phyloP scores from a whole-genome alignment of 352 stramenopile species.

The Phytophthora cryptogea region DNA sequence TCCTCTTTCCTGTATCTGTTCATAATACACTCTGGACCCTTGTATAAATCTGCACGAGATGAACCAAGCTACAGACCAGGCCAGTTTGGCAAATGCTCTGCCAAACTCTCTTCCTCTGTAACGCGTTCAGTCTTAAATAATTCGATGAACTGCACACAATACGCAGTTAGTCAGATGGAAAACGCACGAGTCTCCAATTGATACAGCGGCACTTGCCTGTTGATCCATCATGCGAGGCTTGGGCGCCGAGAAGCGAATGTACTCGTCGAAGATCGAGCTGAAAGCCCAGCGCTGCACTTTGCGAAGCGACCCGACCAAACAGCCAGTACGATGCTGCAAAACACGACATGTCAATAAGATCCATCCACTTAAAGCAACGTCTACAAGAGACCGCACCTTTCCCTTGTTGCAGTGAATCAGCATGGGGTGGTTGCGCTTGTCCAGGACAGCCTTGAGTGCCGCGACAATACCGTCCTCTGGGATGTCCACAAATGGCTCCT shows the following conservation, averaged over 20 bases:
- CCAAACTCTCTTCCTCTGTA: constrained; percentile 44
- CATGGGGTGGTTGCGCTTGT: constrained; percentile 82
- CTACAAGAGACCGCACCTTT: constrained; percentile 45
- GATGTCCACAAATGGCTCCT: constrained; percentile 89
- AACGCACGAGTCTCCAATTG: neutral
- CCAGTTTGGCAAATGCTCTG: constrained; percentile 69
- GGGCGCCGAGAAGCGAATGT: constrained; percentile 83
- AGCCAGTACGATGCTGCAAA: constrained; percentile 76
- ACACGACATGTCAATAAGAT: neutral
- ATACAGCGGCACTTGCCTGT: constrained; percentile 42
- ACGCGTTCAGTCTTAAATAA: constrained; percentile 84
- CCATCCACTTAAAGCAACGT: neutral
- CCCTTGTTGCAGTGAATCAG: constrained; percentile 91
- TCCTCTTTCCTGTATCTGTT: neutral
- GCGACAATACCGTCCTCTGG: constrained; percentile 78
- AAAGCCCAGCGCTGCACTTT: constrained; percentile 87
- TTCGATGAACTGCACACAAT: constrained; percentile 69
- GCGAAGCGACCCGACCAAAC: constrained; percentile 74
- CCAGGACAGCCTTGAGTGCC: constrained; percentile 75
- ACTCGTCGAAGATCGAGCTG: constrained; percentile 86
- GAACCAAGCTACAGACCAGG: constrained; percentile 45
- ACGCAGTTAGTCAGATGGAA: constrained; percentile 8
- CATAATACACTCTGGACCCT: neutral
- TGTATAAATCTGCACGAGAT: neutral
- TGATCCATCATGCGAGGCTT: constrained; percentile 91